Percentiles rank a stretch among this genome's conserved stretches.
Evolutionary conservation across 2,329 filamentous ascomycete genomes (phyloP).

Genomic region (Volutella citrinella): DNA sequence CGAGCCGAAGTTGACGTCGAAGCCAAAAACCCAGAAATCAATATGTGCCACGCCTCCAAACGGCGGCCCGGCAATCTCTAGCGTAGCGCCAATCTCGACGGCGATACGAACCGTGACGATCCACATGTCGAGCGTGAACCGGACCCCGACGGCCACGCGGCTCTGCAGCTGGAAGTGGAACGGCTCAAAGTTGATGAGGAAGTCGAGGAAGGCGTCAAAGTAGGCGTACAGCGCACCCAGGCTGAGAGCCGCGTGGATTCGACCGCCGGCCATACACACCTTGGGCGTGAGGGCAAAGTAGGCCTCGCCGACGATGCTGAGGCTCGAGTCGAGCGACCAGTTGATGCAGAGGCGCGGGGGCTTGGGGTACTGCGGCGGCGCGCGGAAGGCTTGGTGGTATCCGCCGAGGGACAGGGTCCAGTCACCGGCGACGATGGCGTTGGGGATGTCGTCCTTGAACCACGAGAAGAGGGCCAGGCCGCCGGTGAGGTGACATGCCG

Average conservation of each 20-base stretch:
- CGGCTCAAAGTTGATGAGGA: constrained; percentile 15
- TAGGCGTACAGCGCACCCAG: constrained; percentile 2
- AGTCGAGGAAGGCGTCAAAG: constrained; percentile 10
- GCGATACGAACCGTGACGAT: constrained; percentile 14
- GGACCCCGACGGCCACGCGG: constrained; percentile 23
- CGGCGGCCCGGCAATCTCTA: constrained; percentile 14
- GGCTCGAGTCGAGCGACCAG: constrained; percentile 18
- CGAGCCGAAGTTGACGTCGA: constrained; percentile 25
- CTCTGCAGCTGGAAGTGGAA: constrained; percentile 13
- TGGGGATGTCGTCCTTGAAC: constrained; percentile 3
- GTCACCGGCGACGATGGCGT: constrained; percentile 29
- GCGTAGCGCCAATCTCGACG: constrained; percentile 12
- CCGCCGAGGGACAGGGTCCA: constrained; percentile 39
- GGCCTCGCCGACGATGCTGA: constrained; percentile 30
- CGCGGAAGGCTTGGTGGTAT: constrained; percentile 29
- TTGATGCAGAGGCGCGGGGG: constrained; percentile 28
- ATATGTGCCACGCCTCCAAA: constrained; percentile 18
- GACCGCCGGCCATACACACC: constrained; percentile 32
- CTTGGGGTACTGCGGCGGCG: constrained; percentile 29
- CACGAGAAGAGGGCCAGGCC: constrained; percentile 30
- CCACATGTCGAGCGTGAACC: constrained; percentile 11
- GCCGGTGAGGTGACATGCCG: constrained; percentile 34
- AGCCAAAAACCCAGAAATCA: constrained; percentile 23
- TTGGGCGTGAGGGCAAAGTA: constrained; percentile 40
- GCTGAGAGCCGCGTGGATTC: constrained; percentile 10